Percentiles rank a stretch among this genome's conserved stretches.
Evolutionary conservation across 148 eudicot species (phyloP).

Genomic region (Vaccinium darrowii): DNA sequence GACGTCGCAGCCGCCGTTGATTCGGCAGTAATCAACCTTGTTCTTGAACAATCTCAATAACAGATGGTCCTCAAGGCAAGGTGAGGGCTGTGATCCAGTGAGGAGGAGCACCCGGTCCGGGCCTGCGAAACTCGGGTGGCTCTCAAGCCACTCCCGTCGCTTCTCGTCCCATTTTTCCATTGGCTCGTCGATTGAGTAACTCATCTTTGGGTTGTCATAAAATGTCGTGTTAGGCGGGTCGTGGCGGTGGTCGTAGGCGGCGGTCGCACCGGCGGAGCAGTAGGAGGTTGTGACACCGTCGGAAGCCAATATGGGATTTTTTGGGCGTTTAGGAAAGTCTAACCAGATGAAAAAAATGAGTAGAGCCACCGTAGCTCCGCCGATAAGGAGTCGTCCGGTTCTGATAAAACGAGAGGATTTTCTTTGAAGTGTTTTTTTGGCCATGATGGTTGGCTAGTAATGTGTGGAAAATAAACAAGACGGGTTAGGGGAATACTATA

Average conservation of each 20-base stretch:
- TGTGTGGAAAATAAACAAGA: neutral
- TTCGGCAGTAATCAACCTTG: slow-evolving; percentile 37
- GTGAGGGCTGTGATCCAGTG: slow-evolving; percentile 22
- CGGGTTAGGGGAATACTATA: neutral
- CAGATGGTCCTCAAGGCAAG: slow-evolving; percentile 26
- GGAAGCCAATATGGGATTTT: neutral
- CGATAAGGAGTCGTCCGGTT: neutral
- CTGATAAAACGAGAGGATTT: neutral
- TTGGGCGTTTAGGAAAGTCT: neutral
- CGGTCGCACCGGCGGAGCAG: neutral
- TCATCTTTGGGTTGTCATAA: slow-evolving; percentile 27
- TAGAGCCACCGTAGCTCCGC: neutral
- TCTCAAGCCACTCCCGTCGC: slow-evolving; percentile 26
- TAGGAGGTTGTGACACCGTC: slow-evolving; percentile 16
- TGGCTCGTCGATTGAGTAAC: slow-evolving; percentile 25
- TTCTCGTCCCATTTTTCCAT: slow-evolving; percentile 30
- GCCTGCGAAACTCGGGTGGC: slow-evolving; percentile 1
- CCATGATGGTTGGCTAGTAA: neutral
- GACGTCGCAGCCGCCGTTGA: slow-evolving; percentile 35
- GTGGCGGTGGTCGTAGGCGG: neutral
- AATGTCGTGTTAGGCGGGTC: slow-evolving; percentile 18
- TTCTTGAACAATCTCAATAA: slow-evolving; percentile 35
- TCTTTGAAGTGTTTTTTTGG: neutral
- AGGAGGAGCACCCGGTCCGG: slow-evolving; percentile 6
- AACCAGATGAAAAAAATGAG: neutral